These are phyloP conservation scores for Castanopsis chinensis DNA, from an alignment of 306 rosid genomes.

Conservation along the genomic window DNA sequence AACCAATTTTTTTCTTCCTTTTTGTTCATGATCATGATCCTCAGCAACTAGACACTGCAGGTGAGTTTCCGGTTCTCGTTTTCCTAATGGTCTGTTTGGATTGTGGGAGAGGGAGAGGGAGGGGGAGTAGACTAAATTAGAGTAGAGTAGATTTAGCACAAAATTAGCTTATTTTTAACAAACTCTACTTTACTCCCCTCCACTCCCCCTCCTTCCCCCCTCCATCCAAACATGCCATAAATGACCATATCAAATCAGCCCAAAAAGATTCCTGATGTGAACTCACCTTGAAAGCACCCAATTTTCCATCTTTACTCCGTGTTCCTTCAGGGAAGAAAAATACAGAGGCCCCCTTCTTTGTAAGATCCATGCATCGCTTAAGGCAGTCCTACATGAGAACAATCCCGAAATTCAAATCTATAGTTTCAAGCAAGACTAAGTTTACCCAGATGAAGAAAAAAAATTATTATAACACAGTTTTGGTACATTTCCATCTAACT, in stretches of 20 bases:
- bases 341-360: conserved; percentile 82
- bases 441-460: neutral
- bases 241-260: conserved; percentile 20
- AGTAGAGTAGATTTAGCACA: no score
- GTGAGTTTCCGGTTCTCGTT: neutral
- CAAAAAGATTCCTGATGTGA: conserved; percentile 7
- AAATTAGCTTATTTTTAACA: no score
- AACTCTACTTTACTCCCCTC: no score
- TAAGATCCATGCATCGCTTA: conserved; percentile 77
- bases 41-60: neutral
- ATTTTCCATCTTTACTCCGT: conserved; percentile 79
- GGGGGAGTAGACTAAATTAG: no score
- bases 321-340: conserved; percentile 98
- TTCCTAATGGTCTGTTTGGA: no score
- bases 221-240: no score
- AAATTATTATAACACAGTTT: neutral
- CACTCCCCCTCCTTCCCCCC: no score
- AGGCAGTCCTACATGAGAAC: conserved; percentile 65
- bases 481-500: conserved; percentile 10
- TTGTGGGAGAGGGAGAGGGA: no score
- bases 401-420: conserved; percentile 14
- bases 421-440: neutral
- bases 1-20: neutral
- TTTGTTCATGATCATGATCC: neutral
- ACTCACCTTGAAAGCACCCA: conserved; percentile 87